Evolutionary conservation across 2,329 filamentous ascomycete genomes (phyloP).

Genomic region (Botryotinia convoluta): DNA sequence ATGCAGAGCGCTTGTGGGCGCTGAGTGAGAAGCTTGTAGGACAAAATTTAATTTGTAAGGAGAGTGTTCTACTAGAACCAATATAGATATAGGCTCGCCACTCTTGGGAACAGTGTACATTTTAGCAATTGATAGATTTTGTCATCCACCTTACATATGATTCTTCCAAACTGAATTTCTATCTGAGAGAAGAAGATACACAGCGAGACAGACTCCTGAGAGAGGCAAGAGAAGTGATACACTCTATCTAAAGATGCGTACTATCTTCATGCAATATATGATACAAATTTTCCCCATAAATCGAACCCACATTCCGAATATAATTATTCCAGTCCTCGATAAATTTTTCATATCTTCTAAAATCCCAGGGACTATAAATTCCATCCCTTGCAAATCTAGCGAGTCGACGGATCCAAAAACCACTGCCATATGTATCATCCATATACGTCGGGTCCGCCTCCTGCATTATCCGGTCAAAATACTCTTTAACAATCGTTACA

Average conservation of each 20-base stretch:
- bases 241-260: not conserved
- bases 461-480: not conserved
- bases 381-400: not conserved
- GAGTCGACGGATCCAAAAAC: not conserved
- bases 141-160: not conserved
- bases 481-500: not conserved
- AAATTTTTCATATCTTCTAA: not conserved
- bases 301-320: slow-evolving; percentile 40
- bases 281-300: not conserved
- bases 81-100: not conserved
- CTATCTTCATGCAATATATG: not conserved
- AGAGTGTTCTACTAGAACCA: not conserved
- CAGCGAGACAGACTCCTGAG: not conserved
- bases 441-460: not conserved
- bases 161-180: not conserved
- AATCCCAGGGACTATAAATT: not conserved
- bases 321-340: not conserved
- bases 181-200: not conserved
- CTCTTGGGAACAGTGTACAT: not conserved
- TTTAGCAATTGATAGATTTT: not conserved
- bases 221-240: too few relatives aligned
- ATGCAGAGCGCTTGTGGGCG: slow-evolving; percentile 22
- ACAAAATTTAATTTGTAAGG: slow-evolving; percentile 19
- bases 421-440: not conserved
- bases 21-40: slow-evolving; percentile 25